Conservation (phyloP, 73 alveolate species). For the Paramecium caudatum region DNA sequence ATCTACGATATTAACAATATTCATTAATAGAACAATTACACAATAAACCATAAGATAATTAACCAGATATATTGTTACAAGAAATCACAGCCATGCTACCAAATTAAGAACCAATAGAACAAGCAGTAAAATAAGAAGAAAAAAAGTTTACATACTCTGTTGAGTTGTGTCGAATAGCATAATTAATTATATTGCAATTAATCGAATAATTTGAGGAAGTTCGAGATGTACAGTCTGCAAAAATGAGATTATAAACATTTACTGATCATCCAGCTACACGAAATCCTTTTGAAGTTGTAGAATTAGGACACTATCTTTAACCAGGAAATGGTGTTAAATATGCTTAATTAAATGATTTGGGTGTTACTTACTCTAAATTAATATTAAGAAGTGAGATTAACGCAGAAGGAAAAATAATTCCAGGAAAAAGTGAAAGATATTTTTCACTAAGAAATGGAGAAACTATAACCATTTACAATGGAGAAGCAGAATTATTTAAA, state of each 20-base stretch:
- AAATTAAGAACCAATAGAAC: neutral
- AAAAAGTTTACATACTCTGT: neutral
- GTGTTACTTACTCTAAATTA: neutral
- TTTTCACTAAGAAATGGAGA: neutral
- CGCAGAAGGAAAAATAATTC: neutral
- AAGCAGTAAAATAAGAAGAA: conserved; percentile 41
- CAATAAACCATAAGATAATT: neutral
- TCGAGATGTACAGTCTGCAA: neutral
- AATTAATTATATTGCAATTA: neutral
- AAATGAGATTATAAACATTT: conserved; percentile 33
- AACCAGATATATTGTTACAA: neutral
- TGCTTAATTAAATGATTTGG: conserved; percentile 30
- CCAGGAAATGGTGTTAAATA: conserved; percentile 18
- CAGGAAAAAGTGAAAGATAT: conserved; percentile 20
- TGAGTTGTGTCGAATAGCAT: neutral
- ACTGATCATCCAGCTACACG: conserved; percentile 42
- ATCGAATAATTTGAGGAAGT: neutral
- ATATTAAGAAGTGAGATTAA: neutral
- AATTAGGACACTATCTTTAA: conserved; percentile 16
- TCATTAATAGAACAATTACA: neutral
- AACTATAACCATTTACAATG: neutral
- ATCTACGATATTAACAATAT: neutral
- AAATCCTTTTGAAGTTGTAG: neutral
- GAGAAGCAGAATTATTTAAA: conserved; percentile 48
- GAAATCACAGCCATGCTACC: conserved; percentile 33